A percentile compares a stretch with the other conserved stretches of the same genome.
These are phyloP conservation scores for Fusarium tupiense DNA, from an alignment of 2,329 filamentous ascomycete genomes.

Conservation along the genomic window DNA sequence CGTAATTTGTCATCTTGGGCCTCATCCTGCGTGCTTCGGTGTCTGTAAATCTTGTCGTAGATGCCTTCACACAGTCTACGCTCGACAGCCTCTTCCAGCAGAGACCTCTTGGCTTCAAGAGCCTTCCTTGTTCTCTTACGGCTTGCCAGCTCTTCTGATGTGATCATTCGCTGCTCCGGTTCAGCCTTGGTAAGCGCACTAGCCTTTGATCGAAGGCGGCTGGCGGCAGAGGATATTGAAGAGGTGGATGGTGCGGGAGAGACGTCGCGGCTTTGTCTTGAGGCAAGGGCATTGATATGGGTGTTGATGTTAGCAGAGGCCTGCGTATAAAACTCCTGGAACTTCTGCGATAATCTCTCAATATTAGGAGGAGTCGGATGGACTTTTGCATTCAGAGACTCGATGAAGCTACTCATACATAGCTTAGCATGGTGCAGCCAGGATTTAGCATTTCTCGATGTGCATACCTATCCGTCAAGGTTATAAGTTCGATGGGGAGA, in stretches of 20 bases:
- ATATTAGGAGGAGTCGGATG: constrained; percentile 85
- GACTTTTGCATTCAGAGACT: constrained; percentile 87
- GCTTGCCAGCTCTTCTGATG: constrained; percentile 82
- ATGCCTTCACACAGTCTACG: constrained; percentile 84
- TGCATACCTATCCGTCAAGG: constrained; percentile 82
- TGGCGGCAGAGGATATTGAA: constrained; percentile 65
- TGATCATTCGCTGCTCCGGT: constrained; percentile 85
- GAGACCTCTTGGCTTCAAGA: constrained; percentile 78
- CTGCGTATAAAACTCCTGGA: constrained; percentile 91
- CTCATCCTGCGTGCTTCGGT: constrained; percentile 91
- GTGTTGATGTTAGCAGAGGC: constrained; percentile 86
- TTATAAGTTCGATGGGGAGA: constrained; percentile 92
- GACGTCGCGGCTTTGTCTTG: constrained; percentile 75
- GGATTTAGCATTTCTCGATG: neutral
- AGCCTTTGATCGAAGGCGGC: constrained; percentile 65
- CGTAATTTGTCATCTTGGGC: constrained; percentile 93
- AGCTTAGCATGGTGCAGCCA: constrained; percentile 9
- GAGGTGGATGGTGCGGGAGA: constrained; percentile 66
- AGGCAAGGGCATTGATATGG: constrained; percentile 83
- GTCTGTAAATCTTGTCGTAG: constrained; percentile 89
- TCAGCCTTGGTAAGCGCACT: constrained; percentile 62
- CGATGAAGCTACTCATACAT: constrained; percentile 76
- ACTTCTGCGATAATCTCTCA: constrained; percentile 83
- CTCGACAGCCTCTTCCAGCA: constrained; percentile 92
- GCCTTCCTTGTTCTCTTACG: constrained; percentile 80